A percentile compares a stretch with the other conserved stretches of the same genome.
These are phyloP conservation scores for Stylosanthes scabra DNA, from an alignment of 331 rosid genomes.

Conservation along the genomic window DNA sequence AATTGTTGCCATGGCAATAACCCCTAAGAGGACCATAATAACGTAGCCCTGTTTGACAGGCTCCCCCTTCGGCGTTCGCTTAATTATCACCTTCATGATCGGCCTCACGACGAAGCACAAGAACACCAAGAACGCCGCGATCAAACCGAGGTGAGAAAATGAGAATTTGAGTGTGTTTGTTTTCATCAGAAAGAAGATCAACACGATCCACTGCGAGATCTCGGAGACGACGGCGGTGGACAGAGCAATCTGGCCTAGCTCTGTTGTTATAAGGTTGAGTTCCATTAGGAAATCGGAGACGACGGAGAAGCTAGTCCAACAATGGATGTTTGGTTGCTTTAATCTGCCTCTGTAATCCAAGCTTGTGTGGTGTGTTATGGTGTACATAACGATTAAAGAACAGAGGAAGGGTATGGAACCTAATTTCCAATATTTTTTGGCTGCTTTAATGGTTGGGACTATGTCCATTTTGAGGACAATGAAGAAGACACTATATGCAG, in stretches of 20 bases:
- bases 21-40: constrained; percentile 13
- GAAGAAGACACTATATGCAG: constrained; percentile 43
- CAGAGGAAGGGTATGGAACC: constrained; percentile 38
- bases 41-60: constrained; percentile 45
- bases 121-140: neutral
- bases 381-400: neutral
- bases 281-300: constrained; percentile 45
- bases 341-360: no score
- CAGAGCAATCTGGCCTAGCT: constrained; percentile 60
- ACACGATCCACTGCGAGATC: constrained; percentile 29
- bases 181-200: neutral
- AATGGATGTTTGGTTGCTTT: constrained; percentile 13
- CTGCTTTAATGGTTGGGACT: constrained; percentile 21
- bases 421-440: constrained; percentile 48
- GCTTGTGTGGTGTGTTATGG: neutral
- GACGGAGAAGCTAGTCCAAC: constrained; percentile 37
- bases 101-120: constrained; percentile 33
- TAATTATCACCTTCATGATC: neutral
- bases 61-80: constrained; percentile 46
- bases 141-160: neutral
- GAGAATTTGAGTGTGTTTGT: no score
- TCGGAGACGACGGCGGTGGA: constrained; percentile 52
- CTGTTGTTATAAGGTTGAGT: constrained; percentile 55
- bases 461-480: constrained; percentile 48
- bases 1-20: neutral